Evolutionary conservation across 495 filamentous ascomycete genomes (phyloP).

Genomic region (Hypoxylon cercidicola): DNA sequence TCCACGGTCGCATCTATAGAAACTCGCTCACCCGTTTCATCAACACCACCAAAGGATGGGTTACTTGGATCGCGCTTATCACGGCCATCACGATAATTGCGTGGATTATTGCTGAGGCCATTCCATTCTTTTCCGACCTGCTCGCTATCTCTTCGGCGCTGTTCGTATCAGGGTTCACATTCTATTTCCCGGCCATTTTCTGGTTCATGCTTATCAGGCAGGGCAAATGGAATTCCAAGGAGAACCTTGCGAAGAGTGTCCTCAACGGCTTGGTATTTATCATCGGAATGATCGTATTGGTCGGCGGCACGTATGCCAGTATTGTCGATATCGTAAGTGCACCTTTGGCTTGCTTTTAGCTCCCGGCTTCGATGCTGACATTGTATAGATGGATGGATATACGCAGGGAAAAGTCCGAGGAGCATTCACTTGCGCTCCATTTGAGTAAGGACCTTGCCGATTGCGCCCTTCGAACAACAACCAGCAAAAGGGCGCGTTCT

Average conservation of each 20-base stretch:
- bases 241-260: constrained; percentile 58
- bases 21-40: constrained; percentile 66
- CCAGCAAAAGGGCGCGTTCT: constrained; percentile 1
- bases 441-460: constrained; percentile 30
- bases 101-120: constrained; percentile 77
- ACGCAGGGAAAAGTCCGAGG: constrained; percentile 53
- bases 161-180: constrained; percentile 72
- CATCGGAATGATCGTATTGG: constrained; percentile 66
- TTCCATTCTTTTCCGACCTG: constrained; percentile 77
- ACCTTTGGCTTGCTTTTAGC: background rate
- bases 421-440: constrained; percentile 59
- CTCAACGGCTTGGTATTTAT: constrained; percentile 63
- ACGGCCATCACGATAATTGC: constrained; percentile 69
- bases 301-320: constrained; percentile 67
- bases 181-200: constrained; percentile 71
- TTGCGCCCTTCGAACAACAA: background rate
- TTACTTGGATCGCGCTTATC: constrained; percentile 69
- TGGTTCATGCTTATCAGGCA: constrained; percentile 72
- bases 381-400: constrained; percentile 56
- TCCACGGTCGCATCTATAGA: constrained; percentile 70
- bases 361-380: constrained; percentile 1
- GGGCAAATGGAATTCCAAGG: constrained; percentile 56
- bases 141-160: constrained; percentile 69
- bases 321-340: constrained; percentile 65
- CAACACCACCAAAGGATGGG: constrained; percentile 67